Evolutionary conservation across 78 protist genomes (phyloP), one percentile per base, ranked within the genome.

Genomic region (Cyanophora paradoxa): DNA sequence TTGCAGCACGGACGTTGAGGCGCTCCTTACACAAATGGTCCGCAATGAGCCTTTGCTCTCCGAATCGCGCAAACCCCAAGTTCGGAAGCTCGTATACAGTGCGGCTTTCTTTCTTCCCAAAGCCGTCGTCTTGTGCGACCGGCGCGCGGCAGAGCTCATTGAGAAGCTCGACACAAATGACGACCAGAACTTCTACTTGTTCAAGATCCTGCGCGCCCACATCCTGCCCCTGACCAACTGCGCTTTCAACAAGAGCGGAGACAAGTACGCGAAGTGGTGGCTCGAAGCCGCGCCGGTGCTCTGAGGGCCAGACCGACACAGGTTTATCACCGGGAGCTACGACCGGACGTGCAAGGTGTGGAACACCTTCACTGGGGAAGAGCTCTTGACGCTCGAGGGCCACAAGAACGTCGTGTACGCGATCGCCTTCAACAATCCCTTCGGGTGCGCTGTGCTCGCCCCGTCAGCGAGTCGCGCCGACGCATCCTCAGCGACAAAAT

Each of bases 401-500:
- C 94, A 90, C 80, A 67, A 78, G 59, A 86, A 82, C 67, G 90
- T 86, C 5, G 94, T 90, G 24, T 90, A 80, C 59, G 84, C 87
- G 17, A 26, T 81, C n/a, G 81, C 87, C 1, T 90, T 83, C 86
- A 90, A 90, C 88, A 77, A 73, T 36, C 90, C 90, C 10, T 80
- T 31, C 36, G 88, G 88, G 14, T 59, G 46, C 61, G 46, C n/a
- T n/a, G n/a, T n/a, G n/a, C n/a, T n/a, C n/a, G n/a, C n/a, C n/a
- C n/a, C n/a, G n/a, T n/a, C n/a, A n/a, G n/a, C n/a, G n/a, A n/a
- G n/a, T n/a, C n/a, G n/a, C n/a, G n/a, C n/a, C n/a, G n/a, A n/a
- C n/a, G n/a, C n/a, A n/a, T n/a, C n/a, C n/a, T n/a, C n/a, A n/a
- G 74, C 61, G 74, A 68, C 74, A 48, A 58, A 41, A 58, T 85